Evolutionary conservation across 176 grass and related monocot genomes (phyloP), one percentile per base, ranked within the genome.

Genomic region (Pharus latifolius): DNA sequence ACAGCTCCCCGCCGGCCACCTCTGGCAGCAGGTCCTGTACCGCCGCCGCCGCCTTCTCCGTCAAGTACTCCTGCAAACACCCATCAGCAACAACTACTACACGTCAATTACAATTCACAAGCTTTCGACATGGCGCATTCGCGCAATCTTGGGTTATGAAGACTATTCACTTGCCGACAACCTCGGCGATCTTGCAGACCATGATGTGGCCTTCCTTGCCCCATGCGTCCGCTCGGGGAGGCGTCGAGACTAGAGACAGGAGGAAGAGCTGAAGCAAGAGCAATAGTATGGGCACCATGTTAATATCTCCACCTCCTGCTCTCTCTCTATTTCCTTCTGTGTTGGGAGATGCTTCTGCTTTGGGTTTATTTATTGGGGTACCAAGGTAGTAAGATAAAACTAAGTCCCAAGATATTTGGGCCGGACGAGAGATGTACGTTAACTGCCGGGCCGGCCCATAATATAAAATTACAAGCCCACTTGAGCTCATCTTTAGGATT

Each of bases 121-220:
- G n/a, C n/a, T n/a, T n/a, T n/a, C n/a, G n/a, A n/a, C n/a, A n/a
- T n/a, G n/a, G n/a, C n/a, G n/a, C n/a, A n/a, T n/a, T n/a, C n/a
- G n/a, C n/a, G n/a, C n/a, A n/a, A n/a, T n/a, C n/a, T n/a, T n/a
- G n/a, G n/a, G n/a, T n/a, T n/a, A n/a, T n/a, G n/a, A n/a, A n/a
- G n/a, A n/a, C n/a, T n/a, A n/a, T n/a, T n/a, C n/a, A n/a, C n/a
- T n/a, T n/a, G n/a, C n/a, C n/a, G n/a, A n/a, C n/a, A n/a, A 93
- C 94, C 94, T 93, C 89, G 18, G 94, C 87, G 34, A 98, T 88
- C 61, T 93, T 88, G 89, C 94, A 93, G 66, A 85, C 75, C 84
- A 98, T 93, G 87, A 83, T 90, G 66, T 98, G 94, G 20, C 94
- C 89, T 72, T 98, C 78, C 77, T 98, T 98, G 49, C 94, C 94